phyloP scores from a whole-genome alignment of 2,329 filamentous ascomycete genomes.

The Aspergillus intermedius region DNA sequence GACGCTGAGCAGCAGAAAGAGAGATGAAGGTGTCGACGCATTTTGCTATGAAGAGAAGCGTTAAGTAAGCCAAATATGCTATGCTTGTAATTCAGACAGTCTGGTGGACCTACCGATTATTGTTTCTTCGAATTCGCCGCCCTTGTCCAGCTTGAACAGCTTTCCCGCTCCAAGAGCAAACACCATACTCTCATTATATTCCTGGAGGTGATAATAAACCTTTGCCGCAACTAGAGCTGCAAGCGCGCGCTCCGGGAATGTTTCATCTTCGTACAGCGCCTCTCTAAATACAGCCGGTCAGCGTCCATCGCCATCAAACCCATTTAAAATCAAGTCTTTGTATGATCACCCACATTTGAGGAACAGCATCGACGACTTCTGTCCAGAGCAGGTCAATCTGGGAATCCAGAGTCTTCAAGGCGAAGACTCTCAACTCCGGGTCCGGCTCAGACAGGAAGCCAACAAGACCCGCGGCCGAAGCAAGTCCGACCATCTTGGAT shows the following conservation, averaged over 20 bases:
- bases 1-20: constrained; percentile 57
- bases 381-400: constrained; percentile 97
- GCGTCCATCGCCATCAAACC: neutral
- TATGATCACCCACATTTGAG: constrained; percentile 68
- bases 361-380: constrained; percentile 86
- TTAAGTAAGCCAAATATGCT: constrained; percentile 5
- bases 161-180: constrained; percentile 93
- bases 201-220: constrained; percentile 97
- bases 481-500: constrained; percentile 73
- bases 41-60: constrained; percentile 53
- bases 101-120: constrained; percentile 63
- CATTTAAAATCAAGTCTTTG: neutral
- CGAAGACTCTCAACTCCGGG: constrained; percentile 87
- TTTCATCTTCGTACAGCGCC: constrained; percentile 93
- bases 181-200: constrained; percentile 98
- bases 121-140: constrained; percentile 95
- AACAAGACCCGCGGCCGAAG: constrained; percentile 88
- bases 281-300: constrained; percentile 55
- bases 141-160: constrained; percentile 84
- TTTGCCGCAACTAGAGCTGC: constrained; percentile 93
- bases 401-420: constrained; percentile 88
- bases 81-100: neutral
- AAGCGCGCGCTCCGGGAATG: constrained; percentile 86
- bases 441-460: constrained; percentile 95
- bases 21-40: constrained; percentile 97